Evolutionary conservation across 2,329 filamentous ascomycete genomes (phyloP), one percentile per base, ranked within the genome.

Genomic region (Fusarium marasasianum): DNA sequence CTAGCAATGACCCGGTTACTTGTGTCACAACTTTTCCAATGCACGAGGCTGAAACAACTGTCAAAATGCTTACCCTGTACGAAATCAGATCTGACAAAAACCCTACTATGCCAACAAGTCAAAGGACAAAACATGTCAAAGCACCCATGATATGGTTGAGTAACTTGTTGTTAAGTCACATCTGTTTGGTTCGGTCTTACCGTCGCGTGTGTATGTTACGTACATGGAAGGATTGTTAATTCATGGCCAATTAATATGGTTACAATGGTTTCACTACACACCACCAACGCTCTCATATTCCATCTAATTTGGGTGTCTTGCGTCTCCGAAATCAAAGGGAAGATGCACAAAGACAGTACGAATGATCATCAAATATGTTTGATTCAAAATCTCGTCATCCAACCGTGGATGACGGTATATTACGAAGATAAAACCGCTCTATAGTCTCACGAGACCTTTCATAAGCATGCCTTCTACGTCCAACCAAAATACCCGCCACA

Each of bases 311-410:
- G 29, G 6, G 6, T n/a, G 24, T 13, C 3, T 24, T 13, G 14
- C 14, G 8, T 29, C 17, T 29, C 35, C 14, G 18, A 55, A 3
- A 41, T 10, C 35, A 29, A 18, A 11, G 2, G 8, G 8, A 37
- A 13, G 10, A 20, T 15, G 18, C 20, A 40, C 3, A 59, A 33
- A 3, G 15, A 33, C 29, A 54, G 24, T 22, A 55, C 20, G 33
- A 35, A 45, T 48, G 48, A 50, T 57, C 53, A 60, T 63, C 45
- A 60, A 59, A 64, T 56, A 33, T 56, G 26, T 48, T 63, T 68
- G 66, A 76, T 78, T 71, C 67, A 76, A 75, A 68, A 69, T 69
- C 41, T 75, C 69, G 53, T 64, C 55, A 33, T 66, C 75, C 69
- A 69, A 56, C 55, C 33, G n/a, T 59, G 63, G 66, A 60, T 43